phyloP scores from a whole-genome alignment of 495 filamentous ascomycete species.

The Aspergillus mulundensis region DNA sequence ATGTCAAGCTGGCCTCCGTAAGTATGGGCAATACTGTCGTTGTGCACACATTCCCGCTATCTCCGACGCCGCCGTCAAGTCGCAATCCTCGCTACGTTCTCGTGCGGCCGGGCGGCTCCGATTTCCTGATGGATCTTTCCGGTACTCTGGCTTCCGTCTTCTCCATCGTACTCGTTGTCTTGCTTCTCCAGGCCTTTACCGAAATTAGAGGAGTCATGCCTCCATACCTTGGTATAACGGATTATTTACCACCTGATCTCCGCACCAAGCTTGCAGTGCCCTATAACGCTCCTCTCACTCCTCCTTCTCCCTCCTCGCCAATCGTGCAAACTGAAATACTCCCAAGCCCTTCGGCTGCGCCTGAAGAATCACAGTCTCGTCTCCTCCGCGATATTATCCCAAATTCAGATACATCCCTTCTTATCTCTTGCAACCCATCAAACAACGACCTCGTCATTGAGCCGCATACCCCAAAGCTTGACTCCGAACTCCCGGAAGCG shows the following conservation, averaged over 20 bases:
- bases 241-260: constrained; percentile 39
- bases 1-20: constrained; percentile 78
- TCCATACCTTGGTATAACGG: constrained; percentile 52
- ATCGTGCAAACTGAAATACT: not conserved
- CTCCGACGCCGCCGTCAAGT: constrained; percentile 45
- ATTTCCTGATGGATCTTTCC: constrained; percentile 42
- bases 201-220: constrained; percentile 61
- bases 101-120: constrained; percentile 48
- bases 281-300: constrained; percentile 10
- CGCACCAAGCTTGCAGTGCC: constrained; percentile 23
- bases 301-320: not conserved
- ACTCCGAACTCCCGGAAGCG: not conserved
- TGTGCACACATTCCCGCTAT: constrained; percentile 78
- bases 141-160: constrained; percentile 48
- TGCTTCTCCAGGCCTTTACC: constrained; percentile 61
- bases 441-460: constrained; percentile 11
- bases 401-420: constrained; percentile 4
- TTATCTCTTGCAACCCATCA: constrained; percentile 7
- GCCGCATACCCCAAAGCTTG: not conserved
- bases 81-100: constrained; percentile 65
- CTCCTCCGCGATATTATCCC: constrained; percentile 5
- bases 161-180: constrained; percentile 50
- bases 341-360: not conserved
- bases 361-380: not conserved
- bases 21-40: constrained; percentile 81